These are phyloP conservation scores for Kwoniella dejecticola DNA, from an alignment of 768 basidiomycete species.

Conservation along the genomic window DNA sequence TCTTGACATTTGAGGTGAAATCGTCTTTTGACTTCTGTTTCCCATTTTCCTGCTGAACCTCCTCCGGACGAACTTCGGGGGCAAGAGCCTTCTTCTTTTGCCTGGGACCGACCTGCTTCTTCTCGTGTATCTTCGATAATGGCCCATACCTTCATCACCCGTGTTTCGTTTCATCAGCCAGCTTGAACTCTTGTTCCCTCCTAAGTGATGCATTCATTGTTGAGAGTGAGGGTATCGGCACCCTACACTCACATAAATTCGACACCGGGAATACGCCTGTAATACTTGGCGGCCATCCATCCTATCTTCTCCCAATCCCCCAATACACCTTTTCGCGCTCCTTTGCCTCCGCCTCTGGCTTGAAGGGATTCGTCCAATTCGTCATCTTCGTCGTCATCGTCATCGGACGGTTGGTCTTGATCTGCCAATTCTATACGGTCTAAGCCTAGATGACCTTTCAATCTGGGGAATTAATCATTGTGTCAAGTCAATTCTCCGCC, in stretches of 20 bases:
- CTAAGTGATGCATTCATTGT: no score
- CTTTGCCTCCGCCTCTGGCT: constrained; percentile 52
- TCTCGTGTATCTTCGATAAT: constrained; percentile 80
- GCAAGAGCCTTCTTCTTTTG: constrained; percentile 71
- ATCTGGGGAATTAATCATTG: background rate
- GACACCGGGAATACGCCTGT: constrained; percentile 73
- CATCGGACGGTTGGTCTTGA: constrained; percentile 9
- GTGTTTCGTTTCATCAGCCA: background rate
- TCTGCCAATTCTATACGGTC: constrained; percentile 46
- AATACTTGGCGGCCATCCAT: constrained; percentile 76
- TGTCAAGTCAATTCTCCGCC: no score
- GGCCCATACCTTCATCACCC: constrained; percentile 79
- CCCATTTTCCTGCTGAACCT: constrained; percentile 55
- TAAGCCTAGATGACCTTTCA: constrained; percentile 38
- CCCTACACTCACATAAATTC: constrained; percentile 78
- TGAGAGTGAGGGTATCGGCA: no score
- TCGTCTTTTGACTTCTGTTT: constrained; percentile 24
- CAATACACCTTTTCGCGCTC: constrained; percentile 43
- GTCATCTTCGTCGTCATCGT: constrained; percentile 56
- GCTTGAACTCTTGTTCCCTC: no score
- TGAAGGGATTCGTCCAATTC: constrained; percentile 56
- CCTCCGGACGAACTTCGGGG: constrained; percentile 70
- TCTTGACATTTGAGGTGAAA: constrained; percentile 19
- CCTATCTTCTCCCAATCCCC: constrained; percentile 83
- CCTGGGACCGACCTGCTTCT: constrained; percentile 65